A percentile compares a stretch with the other conserved stretches of the same genome.
Evolutionary conservation across 805 yeast species (phyloP).

Genomic region (Ogataea wickerhamii): DNA sequence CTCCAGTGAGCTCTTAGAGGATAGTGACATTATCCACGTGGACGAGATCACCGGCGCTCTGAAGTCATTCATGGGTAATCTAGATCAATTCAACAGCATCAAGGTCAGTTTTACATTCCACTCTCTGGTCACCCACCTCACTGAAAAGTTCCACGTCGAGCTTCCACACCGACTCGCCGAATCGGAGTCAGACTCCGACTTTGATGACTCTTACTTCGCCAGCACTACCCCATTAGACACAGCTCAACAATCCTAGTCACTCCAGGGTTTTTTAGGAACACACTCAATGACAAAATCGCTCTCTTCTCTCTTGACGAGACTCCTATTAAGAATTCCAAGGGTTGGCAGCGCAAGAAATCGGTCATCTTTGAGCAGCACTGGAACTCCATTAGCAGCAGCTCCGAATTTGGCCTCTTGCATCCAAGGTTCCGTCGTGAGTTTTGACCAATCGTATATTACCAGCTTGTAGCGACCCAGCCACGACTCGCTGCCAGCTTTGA

Average conservation of each 20-base stretch:
- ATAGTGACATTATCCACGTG: slow-evolving; percentile 9
- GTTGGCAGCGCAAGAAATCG: slow-evolving; percentile 5
- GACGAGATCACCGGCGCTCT: slow-evolving; percentile 9
- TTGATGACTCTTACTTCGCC: slow-evolving; percentile 1
- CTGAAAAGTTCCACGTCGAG: slow-evolving; percentile 10
- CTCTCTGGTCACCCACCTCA: slow-evolving; percentile 11
- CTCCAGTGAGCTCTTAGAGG: background rate
- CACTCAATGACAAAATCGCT: background rate
- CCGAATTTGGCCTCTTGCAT: slow-evolving; percentile 4
- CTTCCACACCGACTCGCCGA: slow-evolving; percentile 11
- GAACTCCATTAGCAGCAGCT: slow-evolving; percentile 3
- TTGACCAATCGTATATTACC: slow-evolving; percentile 3
- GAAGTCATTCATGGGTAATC: slow-evolving; percentile 11
- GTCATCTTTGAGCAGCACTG: slow-evolving; percentile 3
- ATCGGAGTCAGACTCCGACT: slow-evolving; percentile 8
- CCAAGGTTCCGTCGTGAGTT: slow-evolving; percentile 3
- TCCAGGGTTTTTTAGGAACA: background rate
- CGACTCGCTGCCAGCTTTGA: background rate
- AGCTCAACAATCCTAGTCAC: background rate
- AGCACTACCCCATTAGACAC: background rate
- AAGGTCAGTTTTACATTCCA: slow-evolving; percentile 12
- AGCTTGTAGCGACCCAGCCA: slow-evolving; percentile 7
- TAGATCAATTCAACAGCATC: slow-evolving; percentile 9
- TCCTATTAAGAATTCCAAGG: background rate
- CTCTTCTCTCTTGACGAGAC: background rate